Base-by-base conservation (phyloP, 208 protist genomes). In the Blechomonas ayalai region DNA sequence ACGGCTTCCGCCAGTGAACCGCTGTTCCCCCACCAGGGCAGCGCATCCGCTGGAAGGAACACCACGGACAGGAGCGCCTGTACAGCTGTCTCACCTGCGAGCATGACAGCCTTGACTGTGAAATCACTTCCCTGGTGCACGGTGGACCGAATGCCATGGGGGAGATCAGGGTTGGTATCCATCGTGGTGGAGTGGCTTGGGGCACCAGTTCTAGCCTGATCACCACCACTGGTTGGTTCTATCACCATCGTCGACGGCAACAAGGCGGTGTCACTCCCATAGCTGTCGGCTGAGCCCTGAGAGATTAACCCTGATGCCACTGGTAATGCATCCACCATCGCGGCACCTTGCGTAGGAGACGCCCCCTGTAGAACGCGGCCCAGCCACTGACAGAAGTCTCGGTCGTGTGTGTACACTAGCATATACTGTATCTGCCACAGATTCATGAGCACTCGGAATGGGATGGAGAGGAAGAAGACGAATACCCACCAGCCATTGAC, bases 381-480 rank as follows among this genome's bases (percentile, higher is more conserved):
- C 10, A 82, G 59, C 64, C 64, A 79, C 47, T 55, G 34, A n/a
- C 71, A 35, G 28, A 83, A 82, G 13, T 43, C 45, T 1, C 67
- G 50, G 44, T 85, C 71, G 39, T 54, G 57, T 0, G 83, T 92
- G 66, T 86, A 92, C 19, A 75, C 42, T 34, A 92, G 77, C 83
- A 92, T 88, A 52, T 87, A 92, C 32, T 84, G 47, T 15, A 69
- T 73, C 52, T 92, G 83, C 57, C 59, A 67, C n/a, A 88, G 66
- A 49, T 92, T 88, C 75, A 85, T 81, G 22, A 89, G 51, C 1
- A 82, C 76, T 12, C 60, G 66, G 18, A 76, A 60, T 6, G 83
- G 79, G 40, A 89, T 81, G 16, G 73, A 84, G 27, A 79, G 28
- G 41, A 86, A 92, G 60, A 86, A 92, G 42, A 89, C 73, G 19